phyloP scores from a whole-genome alignment of 2,329 filamentous ascomycete genomes.

The Pseudopyricularia cyperi region DNA sequence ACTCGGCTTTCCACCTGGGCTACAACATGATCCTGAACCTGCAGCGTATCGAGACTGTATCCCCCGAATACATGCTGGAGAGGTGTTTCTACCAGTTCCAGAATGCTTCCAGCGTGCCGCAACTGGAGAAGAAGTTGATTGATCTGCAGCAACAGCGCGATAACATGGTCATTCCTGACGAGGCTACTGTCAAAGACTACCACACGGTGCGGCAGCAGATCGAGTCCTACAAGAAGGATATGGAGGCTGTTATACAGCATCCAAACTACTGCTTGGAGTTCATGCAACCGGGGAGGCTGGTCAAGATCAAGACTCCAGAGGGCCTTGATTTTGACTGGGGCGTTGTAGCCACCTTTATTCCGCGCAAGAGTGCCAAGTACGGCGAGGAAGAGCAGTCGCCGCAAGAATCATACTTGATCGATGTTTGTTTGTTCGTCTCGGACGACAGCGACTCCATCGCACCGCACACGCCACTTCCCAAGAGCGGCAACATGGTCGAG shows the following conservation, averaged over 20 bases:
- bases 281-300: slow-evolving; percentile 73
- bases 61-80: slow-evolving; percentile 97
- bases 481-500: slow-evolving; percentile 37
- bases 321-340: slow-evolving; percentile 91
- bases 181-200: slow-evolving; percentile 84
- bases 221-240: slow-evolving; percentile 71
- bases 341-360: slow-evolving; percentile 62
- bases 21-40: slow-evolving; percentile 99
- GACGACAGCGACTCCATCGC: slow-evolving; percentile 34
- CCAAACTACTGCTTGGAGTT: slow-evolving; percentile 77
- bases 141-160: slow-evolving; percentile 65
- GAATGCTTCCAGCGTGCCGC: slow-evolving; percentile 76
- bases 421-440: slow-evolving; percentile 59
- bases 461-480: slow-evolving; percentile 14
- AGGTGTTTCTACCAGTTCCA: slow-evolving; percentile 98
- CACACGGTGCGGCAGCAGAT: slow-evolving; percentile 81
- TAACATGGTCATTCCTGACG: slow-evolving; percentile 67
- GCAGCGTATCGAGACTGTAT: slow-evolving; percentile 96
- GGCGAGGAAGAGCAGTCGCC: slow-evolving; percentile 55
- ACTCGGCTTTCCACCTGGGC: slow-evolving; percentile 92
- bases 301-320: slow-evolving; percentile 66
- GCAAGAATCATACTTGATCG: slow-evolving; percentile 70
- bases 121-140: slow-evolving; percentile 70
- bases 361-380: slow-evolving; percentile 48
- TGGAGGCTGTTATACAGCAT: slow-evolving; percentile 83